Conservation (phyloP, 1,284 basidiomycete genomes). For the Exobasidium cylindrosporum region DNA sequence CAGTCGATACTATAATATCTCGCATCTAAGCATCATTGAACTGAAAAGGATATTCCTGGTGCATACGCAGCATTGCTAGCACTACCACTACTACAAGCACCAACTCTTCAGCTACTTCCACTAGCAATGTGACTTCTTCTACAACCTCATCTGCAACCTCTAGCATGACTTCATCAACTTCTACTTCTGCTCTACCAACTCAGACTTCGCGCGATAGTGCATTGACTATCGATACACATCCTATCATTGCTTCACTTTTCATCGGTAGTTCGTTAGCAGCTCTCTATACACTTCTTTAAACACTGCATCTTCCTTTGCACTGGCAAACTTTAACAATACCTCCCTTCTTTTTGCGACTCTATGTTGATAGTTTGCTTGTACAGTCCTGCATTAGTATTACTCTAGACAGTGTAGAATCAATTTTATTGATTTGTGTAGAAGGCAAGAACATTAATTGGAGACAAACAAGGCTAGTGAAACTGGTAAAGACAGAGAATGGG, state of each 20-base stretch:
- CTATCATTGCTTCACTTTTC: not conserved
- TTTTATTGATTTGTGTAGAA: not conserved
- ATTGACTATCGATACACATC: not conserved
- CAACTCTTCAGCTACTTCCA: not conserved
- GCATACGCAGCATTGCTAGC: not conserved
- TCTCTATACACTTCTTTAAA: not conserved
- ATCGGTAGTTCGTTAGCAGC: not conserved
- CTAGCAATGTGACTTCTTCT: not conserved
- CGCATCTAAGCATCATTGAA: not conserved
- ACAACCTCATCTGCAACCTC: not conserved
- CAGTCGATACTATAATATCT: not conserved
- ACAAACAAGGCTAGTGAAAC: not conserved
- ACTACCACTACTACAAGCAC: not conserved
- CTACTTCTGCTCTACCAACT: not conserved
- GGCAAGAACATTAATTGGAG: not conserved
- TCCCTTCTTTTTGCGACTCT: too few relatives aligned
- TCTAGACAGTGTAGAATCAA: not conserved
- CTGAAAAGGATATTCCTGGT: too few relatives aligned
- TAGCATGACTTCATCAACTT: not conserved
- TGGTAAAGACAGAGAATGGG: not conserved
- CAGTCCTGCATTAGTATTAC: not conserved
- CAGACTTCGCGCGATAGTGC: not conserved
- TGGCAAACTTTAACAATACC: too few relatives aligned
- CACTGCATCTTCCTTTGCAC: not conserved
- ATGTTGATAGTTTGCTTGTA: slow-evolving; percentile 4